phyloP scores from a whole-genome alignment of 2,329 filamentous ascomycete species.

The Alternaria arborescens region DNA sequence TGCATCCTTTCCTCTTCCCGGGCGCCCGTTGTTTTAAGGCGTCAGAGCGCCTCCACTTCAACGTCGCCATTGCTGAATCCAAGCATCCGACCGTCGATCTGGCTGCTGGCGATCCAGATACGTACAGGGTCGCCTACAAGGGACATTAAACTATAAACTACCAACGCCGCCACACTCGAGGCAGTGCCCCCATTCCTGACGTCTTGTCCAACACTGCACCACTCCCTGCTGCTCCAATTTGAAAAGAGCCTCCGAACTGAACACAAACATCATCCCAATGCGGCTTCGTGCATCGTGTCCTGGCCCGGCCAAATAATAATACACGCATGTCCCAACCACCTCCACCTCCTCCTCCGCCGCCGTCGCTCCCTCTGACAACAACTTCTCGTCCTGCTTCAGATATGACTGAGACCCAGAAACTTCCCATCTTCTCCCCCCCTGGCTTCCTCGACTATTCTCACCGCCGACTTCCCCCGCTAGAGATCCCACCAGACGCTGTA shows the following conservation, averaged over 20 bases:
- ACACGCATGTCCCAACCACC: conserved; percentile 56
- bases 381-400: conserved; percentile 44
- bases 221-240: conserved; percentile 49
- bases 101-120: conserved; percentile 52
- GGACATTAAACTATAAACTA: conserved; percentile 48
- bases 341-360: conserved; percentile 46
- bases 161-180: conserved; percentile 50
- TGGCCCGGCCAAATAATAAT: conserved; percentile 53
- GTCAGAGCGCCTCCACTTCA: conserved; percentile 48
- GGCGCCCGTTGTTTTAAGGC: conserved; percentile 39
- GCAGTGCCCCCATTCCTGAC: conserved; percentile 52
- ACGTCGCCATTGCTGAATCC: conserved; percentile 48
- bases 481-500: conserved; percentile 51
- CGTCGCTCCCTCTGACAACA: conserved; percentile 53
- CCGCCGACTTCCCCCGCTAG: conserved; percentile 51
- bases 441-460: conserved; percentile 52
- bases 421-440: conserved; percentile 52
- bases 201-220: conserved; percentile 50
- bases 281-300: conserved; percentile 53
- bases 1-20: conserved; percentile 41
- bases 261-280: conserved; percentile 50
- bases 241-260: conserved; percentile 47
- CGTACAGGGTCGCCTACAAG: conserved; percentile 46
- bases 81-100: conserved; percentile 47
- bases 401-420: conserved; percentile 59